Conservation (phyloP, 257 asterid genomes). For the Plantago elongata region DNA sequence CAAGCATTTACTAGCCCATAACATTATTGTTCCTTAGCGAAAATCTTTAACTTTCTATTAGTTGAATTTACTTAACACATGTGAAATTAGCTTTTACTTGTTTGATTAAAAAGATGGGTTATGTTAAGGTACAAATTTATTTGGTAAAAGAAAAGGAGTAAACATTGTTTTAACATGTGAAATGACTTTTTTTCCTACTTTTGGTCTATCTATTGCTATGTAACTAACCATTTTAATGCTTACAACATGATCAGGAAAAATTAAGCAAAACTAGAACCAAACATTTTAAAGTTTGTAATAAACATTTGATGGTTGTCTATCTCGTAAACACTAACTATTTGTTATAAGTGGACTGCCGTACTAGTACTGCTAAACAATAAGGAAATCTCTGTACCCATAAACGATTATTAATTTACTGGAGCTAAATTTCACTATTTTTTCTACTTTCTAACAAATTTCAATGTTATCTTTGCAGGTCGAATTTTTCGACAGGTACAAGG, state of each 20-base stretch:
- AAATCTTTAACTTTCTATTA: conserved; percentile 2
- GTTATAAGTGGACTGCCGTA: too few relatives aligned
- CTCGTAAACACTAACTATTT: neutral
- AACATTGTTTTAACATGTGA: neutral
- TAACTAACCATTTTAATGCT: neutral
- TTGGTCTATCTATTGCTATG: neutral
- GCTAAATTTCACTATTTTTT: neutral
- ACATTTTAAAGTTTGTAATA: neutral
- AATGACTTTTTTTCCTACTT: neutral
- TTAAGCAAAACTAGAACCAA: neutral
- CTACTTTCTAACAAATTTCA: conserved; percentile 22
- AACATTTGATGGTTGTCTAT: conserved; percentile 8
- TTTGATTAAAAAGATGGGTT: neutral
- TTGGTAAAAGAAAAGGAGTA: neutral
- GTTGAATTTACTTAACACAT: neutral
- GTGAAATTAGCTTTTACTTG: too few relatives aligned
- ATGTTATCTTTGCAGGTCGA: conserved; percentile 60
- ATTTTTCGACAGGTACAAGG: conserved; percentile 92
- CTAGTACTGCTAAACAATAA: neutral
- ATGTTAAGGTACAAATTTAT: neutral
- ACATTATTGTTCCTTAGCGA: neutral
- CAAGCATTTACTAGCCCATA: neutral
- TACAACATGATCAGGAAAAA: neutral
- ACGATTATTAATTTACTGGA: neutral
- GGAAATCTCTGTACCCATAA: conserved; percentile 1